Evolutionary conservation across 2,329 filamentous ascomycete genomes (phyloP).

Genomic region (Tricladium varicosporioides): DNA sequence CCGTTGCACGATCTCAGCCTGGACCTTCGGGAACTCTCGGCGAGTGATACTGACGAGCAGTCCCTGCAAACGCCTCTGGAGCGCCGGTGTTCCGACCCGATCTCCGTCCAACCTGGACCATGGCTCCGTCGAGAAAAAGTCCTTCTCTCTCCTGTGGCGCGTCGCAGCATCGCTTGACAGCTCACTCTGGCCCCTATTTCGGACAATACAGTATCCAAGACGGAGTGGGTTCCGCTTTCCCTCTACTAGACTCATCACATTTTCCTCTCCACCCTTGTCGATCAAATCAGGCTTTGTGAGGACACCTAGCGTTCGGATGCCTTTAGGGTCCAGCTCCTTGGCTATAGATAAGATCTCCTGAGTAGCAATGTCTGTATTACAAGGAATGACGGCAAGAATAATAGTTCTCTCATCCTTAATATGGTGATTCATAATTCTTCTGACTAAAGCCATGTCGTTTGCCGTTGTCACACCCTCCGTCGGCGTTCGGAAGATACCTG

Average conservation of each 20-base stretch:
- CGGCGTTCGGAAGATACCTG: too few relatives aligned
- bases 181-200: slow-evolving; percentile 25
- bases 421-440: too few relatives aligned
- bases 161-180: slow-evolving; percentile 4
- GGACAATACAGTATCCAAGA: slow-evolving; percentile 18
- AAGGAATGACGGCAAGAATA: too few relatives aligned
- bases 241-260: slow-evolving; percentile 1
- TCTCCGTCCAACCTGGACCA: slow-evolving; percentile 11
- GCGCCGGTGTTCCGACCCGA: slow-evolving; percentile 13
- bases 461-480: too few relatives aligned
- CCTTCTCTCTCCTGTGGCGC: slow-evolving; percentile 9
- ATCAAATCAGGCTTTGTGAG: too few relatives aligned
- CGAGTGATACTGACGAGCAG: slow-evolving; percentile 12
- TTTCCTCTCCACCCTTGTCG: too few relatives aligned
- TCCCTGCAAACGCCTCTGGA: slow-evolving; percentile 13
- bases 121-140: slow-evolving; percentile 10
- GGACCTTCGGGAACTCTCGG: slow-evolving; percentile 19
- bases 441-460: too few relatives aligned
- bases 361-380: too few relatives aligned
- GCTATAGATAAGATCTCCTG: too few relatives aligned
- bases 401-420: too few relatives aligned
- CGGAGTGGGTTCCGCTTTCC: slow-evolving; percentile 16
- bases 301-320: too few relatives aligned
- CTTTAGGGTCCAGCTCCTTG: too few relatives aligned
- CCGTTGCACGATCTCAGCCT: slow-evolving; percentile 9